Evolutionary conservation across 768 basidiomycete species (phyloP).

Genomic region (Lentinula boryana): DNA sequence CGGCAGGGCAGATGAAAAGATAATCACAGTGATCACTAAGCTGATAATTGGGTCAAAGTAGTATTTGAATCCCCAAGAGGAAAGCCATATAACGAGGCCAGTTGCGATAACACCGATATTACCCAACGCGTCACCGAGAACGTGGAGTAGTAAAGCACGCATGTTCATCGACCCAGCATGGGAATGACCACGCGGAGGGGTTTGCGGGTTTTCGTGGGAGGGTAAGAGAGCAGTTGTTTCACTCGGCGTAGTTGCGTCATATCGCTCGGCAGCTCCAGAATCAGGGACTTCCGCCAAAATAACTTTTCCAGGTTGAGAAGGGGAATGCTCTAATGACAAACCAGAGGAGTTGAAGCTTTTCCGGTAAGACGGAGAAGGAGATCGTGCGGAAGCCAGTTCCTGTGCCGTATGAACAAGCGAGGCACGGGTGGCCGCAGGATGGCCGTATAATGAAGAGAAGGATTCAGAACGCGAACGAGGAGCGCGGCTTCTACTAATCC

Average conservation of each 20-base stretch:
- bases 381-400: slow-evolving; percentile 60
- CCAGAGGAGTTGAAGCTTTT: slow-evolving; percentile 13
- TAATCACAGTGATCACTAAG: slow-evolving; percentile 91
- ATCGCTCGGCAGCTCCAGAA: neutral
- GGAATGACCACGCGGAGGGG: slow-evolving; percentile 27
- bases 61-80: slow-evolving; percentile 76
- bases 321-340: slow-evolving; percentile 13
- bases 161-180: slow-evolving; percentile 91
- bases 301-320: neutral
- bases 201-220: slow-evolving; percentile 4
- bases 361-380: slow-evolving; percentile 29
- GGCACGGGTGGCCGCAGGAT: slow-evolving; percentile 66
- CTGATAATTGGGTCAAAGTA: slow-evolving; percentile 94
- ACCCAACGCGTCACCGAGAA: slow-evolving; percentile 93
- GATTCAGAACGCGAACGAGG: slow-evolving; percentile 32
- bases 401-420: slow-evolving; percentile 79
- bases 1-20: slow-evolving; percentile 92
- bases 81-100: slow-evolving; percentile 91
- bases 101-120: slow-evolving; percentile 97
- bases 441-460: slow-evolving; percentile 64
- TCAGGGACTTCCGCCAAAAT: neutral
- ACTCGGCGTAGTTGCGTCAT: slow-evolving; percentile 8
- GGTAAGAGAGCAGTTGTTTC: slow-evolving; percentile 42
- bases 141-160: slow-evolving; percentile 92
- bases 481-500: slow-evolving; percentile 11